Percentiles rank a stretch among this genome's conserved stretches.
Conservation (phyloP, 495 filamentous ascomycete species). For the Lentithecium fluviatile region DNA sequence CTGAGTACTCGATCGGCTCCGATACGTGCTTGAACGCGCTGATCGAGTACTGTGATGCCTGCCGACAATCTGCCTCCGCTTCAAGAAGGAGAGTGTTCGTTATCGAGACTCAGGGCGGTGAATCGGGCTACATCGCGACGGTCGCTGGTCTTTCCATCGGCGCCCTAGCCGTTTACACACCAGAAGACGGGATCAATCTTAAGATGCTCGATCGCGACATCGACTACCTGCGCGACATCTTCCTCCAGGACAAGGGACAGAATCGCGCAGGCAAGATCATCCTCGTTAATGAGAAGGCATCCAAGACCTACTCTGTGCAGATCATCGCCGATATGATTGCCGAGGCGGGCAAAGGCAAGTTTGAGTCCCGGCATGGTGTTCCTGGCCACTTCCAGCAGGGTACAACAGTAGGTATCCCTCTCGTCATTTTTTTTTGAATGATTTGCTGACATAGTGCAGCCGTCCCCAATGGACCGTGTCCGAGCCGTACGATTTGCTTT, state of each 20-base stretch:
- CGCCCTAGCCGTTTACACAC: constrained; percentile 94
- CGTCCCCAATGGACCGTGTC: constrained; percentile 92
- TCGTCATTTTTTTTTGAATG: too few species aligned
- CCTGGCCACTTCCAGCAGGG: constrained; percentile 83
- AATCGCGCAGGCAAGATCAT: constrained; percentile 91
- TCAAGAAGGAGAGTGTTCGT: constrained; percentile 92
- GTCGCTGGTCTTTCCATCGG: constrained; percentile 82
- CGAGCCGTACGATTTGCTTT: constrained; percentile 89
- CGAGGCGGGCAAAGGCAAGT: constrained; percentile 86
- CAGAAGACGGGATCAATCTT: constrained; percentile 92
- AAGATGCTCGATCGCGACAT: constrained; percentile 92
- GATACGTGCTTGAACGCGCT: constrained; percentile 98
- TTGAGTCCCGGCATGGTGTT: constrained; percentile 89
- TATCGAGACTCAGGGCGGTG: constrained; percentile 93
- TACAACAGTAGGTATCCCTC: constrained; percentile 60
- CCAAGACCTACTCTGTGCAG: constrained; percentile 84
- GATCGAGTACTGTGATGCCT: constrained; percentile 92
- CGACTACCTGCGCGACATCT: constrained; percentile 80
- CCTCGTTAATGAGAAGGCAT: constrained; percentile 89
- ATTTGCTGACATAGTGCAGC: constrained; percentile 35
- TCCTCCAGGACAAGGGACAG: constrained; percentile 82
- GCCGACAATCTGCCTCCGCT: constrained; percentile 93
- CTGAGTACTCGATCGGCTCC: constrained; percentile 93
- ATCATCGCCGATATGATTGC: constrained; percentile 93
- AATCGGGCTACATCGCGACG: constrained; percentile 91